Evolutionary conservation across 257 asterid genomes (phyloP).

Genomic region (Nicotiana otophora): DNA sequence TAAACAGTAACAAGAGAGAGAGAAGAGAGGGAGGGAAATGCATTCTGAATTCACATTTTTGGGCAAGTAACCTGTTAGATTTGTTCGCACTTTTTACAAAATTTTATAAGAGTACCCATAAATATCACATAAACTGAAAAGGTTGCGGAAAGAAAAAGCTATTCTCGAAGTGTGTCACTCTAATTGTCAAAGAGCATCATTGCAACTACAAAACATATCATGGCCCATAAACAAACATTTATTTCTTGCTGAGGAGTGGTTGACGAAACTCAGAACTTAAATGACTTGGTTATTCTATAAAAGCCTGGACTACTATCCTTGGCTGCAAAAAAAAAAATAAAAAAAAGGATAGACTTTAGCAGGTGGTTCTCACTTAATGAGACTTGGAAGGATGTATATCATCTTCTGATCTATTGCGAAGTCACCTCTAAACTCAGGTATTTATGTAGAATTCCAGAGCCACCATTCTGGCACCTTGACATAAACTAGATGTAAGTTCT

Average conservation of each 20-base stretch:
- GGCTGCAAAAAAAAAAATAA: not conserved
- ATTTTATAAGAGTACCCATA: not conserved
- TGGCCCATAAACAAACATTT: too few relatives aligned
- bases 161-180: not conserved
- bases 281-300: not conserved
- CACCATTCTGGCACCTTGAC: not conserved
- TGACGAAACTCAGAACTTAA: too few relatives aligned
- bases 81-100: not conserved
- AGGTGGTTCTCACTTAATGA: not conserved
- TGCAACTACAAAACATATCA: too few relatives aligned
- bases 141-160: not conserved
- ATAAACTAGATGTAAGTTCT: not conserved
- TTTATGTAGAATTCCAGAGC: not conserved
- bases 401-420: not conserved
- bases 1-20: not conserved
- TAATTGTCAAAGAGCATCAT: not conserved
- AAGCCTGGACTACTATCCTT: not conserved
- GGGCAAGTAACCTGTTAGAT: not conserved
- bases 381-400: not conserved
- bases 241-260: too few relatives aligned
- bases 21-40: not conserved
- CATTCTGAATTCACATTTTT: not conserved
- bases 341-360: not conserved
- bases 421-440: not conserved
- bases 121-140: not conserved